Evolutionary conservation across 345 rosid species (phyloP).

Genomic region (Gossypium ekmanianum): DNA sequence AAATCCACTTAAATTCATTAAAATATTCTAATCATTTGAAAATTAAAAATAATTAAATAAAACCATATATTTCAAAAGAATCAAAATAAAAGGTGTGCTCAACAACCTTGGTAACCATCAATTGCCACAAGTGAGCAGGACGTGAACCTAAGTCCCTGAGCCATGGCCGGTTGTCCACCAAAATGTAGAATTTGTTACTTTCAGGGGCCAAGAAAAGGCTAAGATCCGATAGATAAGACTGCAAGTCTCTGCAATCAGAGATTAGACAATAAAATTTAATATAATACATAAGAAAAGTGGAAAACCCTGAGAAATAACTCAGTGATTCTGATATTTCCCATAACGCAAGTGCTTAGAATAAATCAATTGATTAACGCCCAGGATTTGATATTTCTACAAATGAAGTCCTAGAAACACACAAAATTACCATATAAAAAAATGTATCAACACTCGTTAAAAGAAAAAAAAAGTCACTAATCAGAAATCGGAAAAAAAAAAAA

Average conservation of each 20-base stretch:
- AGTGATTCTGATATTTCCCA: not conserved
- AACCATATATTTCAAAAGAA: not conserved
- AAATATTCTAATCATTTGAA: not conserved
- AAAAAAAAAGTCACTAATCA: not conserved
- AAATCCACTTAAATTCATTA: conserved; percentile 15
- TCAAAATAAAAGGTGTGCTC: not conserved
- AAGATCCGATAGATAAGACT: conserved; percentile 92
- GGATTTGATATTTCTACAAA: not conserved
- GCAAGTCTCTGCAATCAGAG: conserved; percentile 80
- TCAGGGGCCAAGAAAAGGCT: conserved; percentile 70
- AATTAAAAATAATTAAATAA: not conserved
- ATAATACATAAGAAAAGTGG: not conserved
- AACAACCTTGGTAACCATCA: conserved; percentile 96
- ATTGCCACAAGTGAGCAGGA: conserved; percentile 87
- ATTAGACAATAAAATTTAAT: not conserved
- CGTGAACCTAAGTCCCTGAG: conserved; percentile 54
- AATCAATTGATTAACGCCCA: not conserved
- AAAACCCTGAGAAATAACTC: not conserved
- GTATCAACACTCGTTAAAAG: not conserved
- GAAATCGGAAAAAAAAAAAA: not conserved
- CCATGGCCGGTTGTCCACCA: conserved; percentile 99
- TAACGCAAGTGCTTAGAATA: not conserved
- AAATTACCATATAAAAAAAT: not conserved
- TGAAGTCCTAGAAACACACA: not conserved
- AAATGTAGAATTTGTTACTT: conserved; percentile 70